Base-by-base conservation (phyloP, 345 rosid genomes). In the Durio zibethinus region DNA sequence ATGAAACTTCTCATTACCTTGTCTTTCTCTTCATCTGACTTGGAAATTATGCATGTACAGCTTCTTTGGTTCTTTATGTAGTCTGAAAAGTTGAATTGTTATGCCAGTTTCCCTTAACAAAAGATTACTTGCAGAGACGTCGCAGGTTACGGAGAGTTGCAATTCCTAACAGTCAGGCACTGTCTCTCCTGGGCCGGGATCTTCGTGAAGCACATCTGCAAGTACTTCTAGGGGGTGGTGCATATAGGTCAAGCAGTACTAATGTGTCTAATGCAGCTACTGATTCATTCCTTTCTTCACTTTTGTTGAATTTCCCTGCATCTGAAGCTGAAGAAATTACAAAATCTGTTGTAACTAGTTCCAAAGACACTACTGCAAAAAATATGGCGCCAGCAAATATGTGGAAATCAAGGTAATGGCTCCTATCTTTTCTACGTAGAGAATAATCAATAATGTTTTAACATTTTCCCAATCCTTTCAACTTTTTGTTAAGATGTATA, bases 191-290 rank as follows among this genome's bases (percentile, higher is more conserved):
- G 59, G 89, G 91, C 14, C 85, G 88, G n/a, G 93, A 89, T 77
- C 88, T 89, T 48, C 84, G 89, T 6, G 89, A 89, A 80, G 89
- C 89, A 77, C 93, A 88, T 83, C 80, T 89, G 53, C 93, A 89
- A 82, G 84, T 88, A 70, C 87, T 89, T 77, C 80, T 86, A 23
- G 93, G 91, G 25, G 87, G 87, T 73, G 73, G 91, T 80, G 89
- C 87, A 75, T 80, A 85, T 82, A 84, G 88, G 73, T 78, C 88
- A 73, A 87, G 54, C 86, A 85, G 65, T 77, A 50, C 73, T 27
- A 85, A 80, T 73, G 83, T 74, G 50, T 82, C 91, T 67, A 81
- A 62, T 84, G 89, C 84, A 38, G 80, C 88, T 68, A 84, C 82
- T 21, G 91, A 88, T 75, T 86, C 91, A 1, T 84, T 85, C 80